A percentile compares a stretch with the other conserved stretches of the same genome.
phyloP scores from a whole-genome alignment of 1,139 yeast species.

The Yamadazyma spencermartinsiae region DNA sequence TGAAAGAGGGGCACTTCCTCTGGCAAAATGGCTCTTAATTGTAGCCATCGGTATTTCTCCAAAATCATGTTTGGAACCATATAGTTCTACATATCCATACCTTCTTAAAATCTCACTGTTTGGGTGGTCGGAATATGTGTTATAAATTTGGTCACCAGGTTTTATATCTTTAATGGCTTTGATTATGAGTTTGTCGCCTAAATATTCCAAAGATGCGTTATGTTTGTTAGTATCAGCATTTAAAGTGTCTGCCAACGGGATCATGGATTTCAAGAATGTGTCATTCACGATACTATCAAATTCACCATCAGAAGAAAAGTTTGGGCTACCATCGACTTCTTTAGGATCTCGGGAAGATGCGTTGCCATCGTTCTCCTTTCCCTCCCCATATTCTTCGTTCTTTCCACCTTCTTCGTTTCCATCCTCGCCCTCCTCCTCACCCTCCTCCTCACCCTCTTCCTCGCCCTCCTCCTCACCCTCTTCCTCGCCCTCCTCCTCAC shows the following conservation, averaged over 20 bases:
- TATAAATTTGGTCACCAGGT: constrained; percentile 74
- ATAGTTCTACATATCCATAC: constrained; percentile 84
- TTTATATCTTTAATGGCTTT: constrained; percentile 61
- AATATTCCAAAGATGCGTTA: constrained; percentile 69
- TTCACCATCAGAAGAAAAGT: constrained; percentile 25
- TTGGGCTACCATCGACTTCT: constrained; percentile 2
- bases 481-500: constrained; percentile 17
- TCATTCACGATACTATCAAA: constrained; percentile 29
- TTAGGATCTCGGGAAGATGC: neutral
- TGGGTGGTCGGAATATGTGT: constrained; percentile 89
- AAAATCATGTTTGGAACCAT: constrained; percentile 76
- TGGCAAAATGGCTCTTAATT: constrained; percentile 31
- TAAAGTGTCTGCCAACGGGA: constrained; percentile 86
- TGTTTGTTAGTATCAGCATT: constrained; percentile 81
- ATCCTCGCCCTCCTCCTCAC: constrained; percentile 5
- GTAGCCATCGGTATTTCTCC: constrained; percentile 63
- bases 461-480: constrained; percentile 22
- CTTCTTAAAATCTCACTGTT: constrained; percentile 84
- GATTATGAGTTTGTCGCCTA: constrained; percentile 57
- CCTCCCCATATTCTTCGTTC: constrained; percentile 21
- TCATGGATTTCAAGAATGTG: constrained; percentile 74
- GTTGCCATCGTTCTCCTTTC: constrained; percentile 14
- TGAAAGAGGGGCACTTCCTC: constrained; percentile 20
- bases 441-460: constrained; percentile 9
- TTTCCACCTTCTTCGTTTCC: constrained; percentile 19